Evolutionary conservation across 2,329 filamentous ascomycete genomes (phyloP).

Genomic region (Arthrobotrys musiformis): DNA sequence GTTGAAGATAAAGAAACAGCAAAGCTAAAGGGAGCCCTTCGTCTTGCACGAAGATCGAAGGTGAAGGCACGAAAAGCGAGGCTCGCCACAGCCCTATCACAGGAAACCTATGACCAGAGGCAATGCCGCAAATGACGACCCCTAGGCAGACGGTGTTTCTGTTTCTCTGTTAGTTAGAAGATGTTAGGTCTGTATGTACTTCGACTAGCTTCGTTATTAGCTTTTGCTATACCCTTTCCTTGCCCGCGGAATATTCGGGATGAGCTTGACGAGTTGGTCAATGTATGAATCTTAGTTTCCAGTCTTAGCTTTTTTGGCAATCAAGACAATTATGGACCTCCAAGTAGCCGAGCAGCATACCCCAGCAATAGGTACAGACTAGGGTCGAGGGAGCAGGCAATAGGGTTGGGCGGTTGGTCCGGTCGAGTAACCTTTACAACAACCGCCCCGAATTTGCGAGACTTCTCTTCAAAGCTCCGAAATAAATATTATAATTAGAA

Average conservation of each 20-base stretch:
- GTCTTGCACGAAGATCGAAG: conserved; percentile 10
- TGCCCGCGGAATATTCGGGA: conserved; percentile 45
- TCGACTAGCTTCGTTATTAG: conserved; percentile 15
- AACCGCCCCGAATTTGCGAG: conserved; percentile 2
- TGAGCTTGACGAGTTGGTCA: conserved; percentile 33
- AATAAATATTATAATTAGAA: conserved; percentile 16
- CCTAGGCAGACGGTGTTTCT: conserved; percentile 9
- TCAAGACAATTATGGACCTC: conserved; percentile 29
- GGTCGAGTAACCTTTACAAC: neutral
- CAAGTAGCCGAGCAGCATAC: conserved; percentile 42
- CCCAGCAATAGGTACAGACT: conserved; percentile 24
- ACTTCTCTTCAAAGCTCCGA: conserved; percentile 1
- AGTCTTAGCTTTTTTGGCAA: conserved; percentile 25
- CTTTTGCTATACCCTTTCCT: conserved; percentile 1
- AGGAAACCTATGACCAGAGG: conserved; percentile 7
- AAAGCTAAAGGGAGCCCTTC: conserved; percentile 1
- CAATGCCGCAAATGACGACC: conserved; percentile 41
- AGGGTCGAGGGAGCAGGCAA: conserved; percentile 23
- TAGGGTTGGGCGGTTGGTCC: conserved; percentile 13
- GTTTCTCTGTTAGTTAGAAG: conserved; percentile 27
- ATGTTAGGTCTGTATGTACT: conserved; percentile 23
- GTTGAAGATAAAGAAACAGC: neutral
- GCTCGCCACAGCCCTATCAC: conserved; percentile 48
- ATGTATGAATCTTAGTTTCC: conserved; percentile 35
- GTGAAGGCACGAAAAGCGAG: conserved; percentile 17